These are phyloP conservation scores for Letharia columbiana DNA, from an alignment of 495 filamentous ascomycete genomes.

Conservation along the genomic window DNA sequence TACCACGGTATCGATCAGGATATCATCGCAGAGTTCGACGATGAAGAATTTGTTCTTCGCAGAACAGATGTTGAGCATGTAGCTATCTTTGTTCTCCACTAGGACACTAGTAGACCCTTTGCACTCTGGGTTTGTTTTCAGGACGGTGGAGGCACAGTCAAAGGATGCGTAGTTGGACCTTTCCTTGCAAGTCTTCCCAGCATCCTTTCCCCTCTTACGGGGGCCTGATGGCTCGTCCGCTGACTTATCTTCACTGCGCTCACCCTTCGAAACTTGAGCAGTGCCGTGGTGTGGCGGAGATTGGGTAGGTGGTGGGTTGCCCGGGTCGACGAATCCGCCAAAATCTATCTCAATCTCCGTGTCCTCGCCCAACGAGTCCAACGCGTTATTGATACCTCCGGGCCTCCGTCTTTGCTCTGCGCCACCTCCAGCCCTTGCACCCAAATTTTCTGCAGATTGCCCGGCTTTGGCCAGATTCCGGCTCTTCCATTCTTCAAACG, in stretches of 20 bases:
- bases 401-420: slow-evolving; percentile 42
- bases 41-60: slow-evolving; percentile 88
- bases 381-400: slow-evolving; percentile 50
- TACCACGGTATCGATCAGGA: slow-evolving; percentile 89
- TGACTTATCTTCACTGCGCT: slow-evolving; percentile 28
- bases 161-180: slow-evolving; percentile 96
- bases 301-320: slow-evolving; percentile 31
- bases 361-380: slow-evolving; percentile 78
- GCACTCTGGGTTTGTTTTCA: slow-evolving; percentile 78
- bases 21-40: slow-evolving; percentile 83
- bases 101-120: slow-evolving; percentile 81
- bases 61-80: slow-evolving; percentile 90
- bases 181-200: slow-evolving; percentile 90
- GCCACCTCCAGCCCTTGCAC: slow-evolving; percentile 37
- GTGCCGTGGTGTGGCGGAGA: slow-evolving; percentile 28
- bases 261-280: slow-evolving; percentile 26
- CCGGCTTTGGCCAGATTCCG: slow-evolving; percentile 82
- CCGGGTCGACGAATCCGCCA: slow-evolving; percentile 50
- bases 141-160: slow-evolving; percentile 86
- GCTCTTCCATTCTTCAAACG: slow-evolving; percentile 97
- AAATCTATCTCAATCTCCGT: slow-evolving; percentile 88
- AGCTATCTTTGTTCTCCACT: slow-evolving; percentile 95
- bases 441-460: slow-evolving; percentile 70
- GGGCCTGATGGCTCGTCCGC: slow-evolving; percentile 38
- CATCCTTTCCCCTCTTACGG: slow-evolving; percentile 66